Evolutionary conservation across 345 rosid genomes (phyloP), one percentile per base, ranked within the genome.

Genomic region (Pistacia integerrima): DNA sequence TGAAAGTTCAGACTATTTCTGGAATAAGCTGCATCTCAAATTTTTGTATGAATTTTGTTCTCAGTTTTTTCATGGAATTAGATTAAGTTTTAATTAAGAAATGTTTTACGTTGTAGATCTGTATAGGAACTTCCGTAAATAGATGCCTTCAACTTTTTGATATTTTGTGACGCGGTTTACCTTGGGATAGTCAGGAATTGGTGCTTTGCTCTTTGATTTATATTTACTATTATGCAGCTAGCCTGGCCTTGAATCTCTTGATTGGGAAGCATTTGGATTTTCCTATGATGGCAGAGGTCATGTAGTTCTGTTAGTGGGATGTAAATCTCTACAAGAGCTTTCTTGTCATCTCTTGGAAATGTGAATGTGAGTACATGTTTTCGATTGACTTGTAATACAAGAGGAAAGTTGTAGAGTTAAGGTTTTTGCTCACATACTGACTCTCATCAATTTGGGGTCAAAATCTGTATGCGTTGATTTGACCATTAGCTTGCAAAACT

Each of bases 351-450:
- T n/a, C 17, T 35, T 54, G 1, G 33, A 22, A 70, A 54, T 6
- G 49, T 71, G 54, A 72, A 30, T 52, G 8, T 48, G 28, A 11
- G 75, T 73, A 17, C 59, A 30, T 8, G 6, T 41, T 61, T 25
- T 17, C 44, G 25, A 46, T 61, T 46, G 20, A 13, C 11, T 57
- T 61, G 75, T 55, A 48, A 35, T 25, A 14, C 44, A 72, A 28
- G 20, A 28, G 41, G 57, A 54, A 28, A 68, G 20, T 30, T 68
- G 12, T n/a, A 22, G 35, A 5, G n/a, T 46, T 12, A 25, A 66
- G 51, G 75, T 59, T 72, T 41, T 14, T 58, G 75, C 25, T 16
- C 54, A 18, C 64, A 38, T 71, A 6, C n/a, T 38, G 52, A 16
- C 65, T 33, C 3, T 9, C 7, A 38, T 35, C 18, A 3, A 11